These are phyloP conservation scores for Ceratonia siliqua DNA, from an alignment of 306 rosid genomes.

Conservation along the genomic window DNA sequence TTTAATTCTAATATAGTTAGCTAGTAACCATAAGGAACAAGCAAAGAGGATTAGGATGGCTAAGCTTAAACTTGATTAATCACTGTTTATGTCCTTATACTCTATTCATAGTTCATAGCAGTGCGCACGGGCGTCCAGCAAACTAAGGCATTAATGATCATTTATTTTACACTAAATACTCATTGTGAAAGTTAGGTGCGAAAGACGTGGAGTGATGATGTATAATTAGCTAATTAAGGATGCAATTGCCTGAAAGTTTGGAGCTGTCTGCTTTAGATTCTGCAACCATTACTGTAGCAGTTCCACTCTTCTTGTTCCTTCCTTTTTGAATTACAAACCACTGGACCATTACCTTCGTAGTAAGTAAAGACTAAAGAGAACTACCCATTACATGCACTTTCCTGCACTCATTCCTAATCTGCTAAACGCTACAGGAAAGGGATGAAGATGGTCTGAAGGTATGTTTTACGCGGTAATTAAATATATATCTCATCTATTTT, in stretches of 20 bases:
- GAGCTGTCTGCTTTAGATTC: constrained; percentile 40
- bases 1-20: not conserved
- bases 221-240: constrained; percentile 41
- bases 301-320: not conserved
- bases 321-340: not conserved
- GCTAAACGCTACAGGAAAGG: not conserved
- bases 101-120: too few species aligned
- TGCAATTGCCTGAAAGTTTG: constrained; percentile 55
- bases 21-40: constrained; percentile 30
- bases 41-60: not conserved
- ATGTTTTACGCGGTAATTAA: too few species aligned
- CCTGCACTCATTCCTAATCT: too few species aligned
- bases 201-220: constrained; percentile 32
- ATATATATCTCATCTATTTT: too few species aligned
- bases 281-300: constrained; percentile 37
- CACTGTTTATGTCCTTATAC: too few species aligned
- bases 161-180: not conserved
- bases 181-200: constrained; percentile 35
- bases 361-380: not conserved
- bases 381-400: too few species aligned
- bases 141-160: constrained; percentile 6
- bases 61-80: not conserved
- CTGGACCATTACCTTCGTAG: too few species aligned
- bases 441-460: too few species aligned
- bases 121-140: too few species aligned